phyloP scores from a whole-genome alignment of 2,329 filamentous ascomycete genomes.

The Penicillium sp. region DNA sequence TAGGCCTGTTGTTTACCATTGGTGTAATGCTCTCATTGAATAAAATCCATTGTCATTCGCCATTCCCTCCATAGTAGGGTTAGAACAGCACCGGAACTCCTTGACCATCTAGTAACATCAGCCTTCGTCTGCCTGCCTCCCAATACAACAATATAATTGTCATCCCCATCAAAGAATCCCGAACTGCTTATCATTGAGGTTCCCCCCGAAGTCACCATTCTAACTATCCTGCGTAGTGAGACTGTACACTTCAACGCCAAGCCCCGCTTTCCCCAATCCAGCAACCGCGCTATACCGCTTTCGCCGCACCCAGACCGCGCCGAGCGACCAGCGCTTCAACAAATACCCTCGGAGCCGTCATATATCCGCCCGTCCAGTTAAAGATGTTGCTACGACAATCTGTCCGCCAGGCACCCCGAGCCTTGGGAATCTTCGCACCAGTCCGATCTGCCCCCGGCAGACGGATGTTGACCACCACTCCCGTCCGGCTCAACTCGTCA shows the following conservation, averaged over 20 bases:
- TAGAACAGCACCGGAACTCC: background rate
- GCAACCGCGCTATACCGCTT: constrained; percentile 11
- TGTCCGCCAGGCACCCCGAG: background rate
- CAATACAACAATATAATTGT: background rate
- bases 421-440: background rate
- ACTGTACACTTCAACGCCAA: constrained; percentile 5
- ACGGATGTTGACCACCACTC: constrained; percentile 10
- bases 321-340: constrained; percentile 1
- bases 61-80: background rate
- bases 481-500: constrained; percentile 7
- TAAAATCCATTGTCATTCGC: background rate
- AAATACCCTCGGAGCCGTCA: background rate
- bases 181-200: background rate
- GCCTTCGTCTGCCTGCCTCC: background rate
- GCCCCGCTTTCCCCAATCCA: constrained; percentile 5
- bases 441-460: background rate
- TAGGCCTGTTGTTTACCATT: no score
- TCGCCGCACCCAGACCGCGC: constrained; percentile 7
- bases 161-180: no score
- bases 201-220: background rate
- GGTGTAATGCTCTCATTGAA: background rate
- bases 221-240: background rate
- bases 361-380: background rate
- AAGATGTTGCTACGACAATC: constrained; percentile 15
- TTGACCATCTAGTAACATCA: background rate